Conservation (phyloP, 805 yeast species). For the Ogataea zsoltii region DNA sequence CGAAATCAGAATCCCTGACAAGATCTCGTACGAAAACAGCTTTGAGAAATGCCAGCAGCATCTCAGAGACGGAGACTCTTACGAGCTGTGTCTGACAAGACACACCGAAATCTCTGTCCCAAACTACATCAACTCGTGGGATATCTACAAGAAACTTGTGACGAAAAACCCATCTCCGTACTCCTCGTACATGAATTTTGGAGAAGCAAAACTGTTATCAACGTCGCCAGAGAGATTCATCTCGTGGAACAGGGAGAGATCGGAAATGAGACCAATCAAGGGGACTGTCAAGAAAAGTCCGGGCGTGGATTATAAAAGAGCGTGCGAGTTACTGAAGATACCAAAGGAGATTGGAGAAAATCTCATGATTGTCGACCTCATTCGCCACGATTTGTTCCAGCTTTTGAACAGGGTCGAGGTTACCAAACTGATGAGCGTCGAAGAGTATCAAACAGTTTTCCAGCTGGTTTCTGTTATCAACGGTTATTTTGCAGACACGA, state of each 20-base stretch:
- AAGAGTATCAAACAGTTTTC: conserved; percentile 87
- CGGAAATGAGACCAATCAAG: conserved; percentile 92
- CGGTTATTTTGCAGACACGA: conserved; percentile 48
- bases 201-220: conserved; percentile 65
- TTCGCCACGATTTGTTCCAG: conserved; percentile 84
- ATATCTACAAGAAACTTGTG: conserved; percentile 71
- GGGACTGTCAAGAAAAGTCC: conserved; percentile 83
- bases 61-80: conserved; percentile 81
- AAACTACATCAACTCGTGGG: conserved; percentile 62
- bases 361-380: conserved; percentile 93
- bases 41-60: conserved; percentile 66
- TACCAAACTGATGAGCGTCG: conserved; percentile 82
- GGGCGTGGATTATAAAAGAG: conserved; percentile 54
- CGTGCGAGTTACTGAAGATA: conserved; percentile 65
- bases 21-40: conserved; percentile 50
- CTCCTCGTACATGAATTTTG: conserved; percentile 74
- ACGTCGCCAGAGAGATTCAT: conserved; percentile 95
- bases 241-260: conserved; percentile 62
- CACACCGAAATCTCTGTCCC: conserved; percentile 63
- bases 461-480: conserved; percentile 89
- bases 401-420: conserved; percentile 67
- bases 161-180: conserved; percentile 88
- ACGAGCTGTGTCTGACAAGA: conserved; percentile 88
- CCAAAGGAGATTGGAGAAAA: conserved; percentile 96
- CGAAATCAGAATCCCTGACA: conserved; percentile 50